Evolutionary conservation across 2,329 filamentous ascomycete species (phyloP).

Genomic region (Ceratocystiopsis minuta): DNA sequence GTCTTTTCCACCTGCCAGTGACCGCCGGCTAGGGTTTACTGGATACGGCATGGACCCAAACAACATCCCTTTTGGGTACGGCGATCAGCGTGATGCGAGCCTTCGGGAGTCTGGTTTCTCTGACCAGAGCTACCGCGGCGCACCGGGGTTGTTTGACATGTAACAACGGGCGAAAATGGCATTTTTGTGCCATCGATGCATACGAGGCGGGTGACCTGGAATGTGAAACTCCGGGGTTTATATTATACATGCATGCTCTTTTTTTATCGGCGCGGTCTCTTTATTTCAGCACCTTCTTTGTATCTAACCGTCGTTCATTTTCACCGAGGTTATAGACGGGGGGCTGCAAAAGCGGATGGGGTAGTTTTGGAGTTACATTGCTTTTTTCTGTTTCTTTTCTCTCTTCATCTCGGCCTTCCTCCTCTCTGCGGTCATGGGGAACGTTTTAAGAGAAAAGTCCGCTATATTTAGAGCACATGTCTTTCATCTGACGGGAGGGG

Average conservation of each 20-base stretch:
- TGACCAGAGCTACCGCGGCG: not conserved
- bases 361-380: not conserved
- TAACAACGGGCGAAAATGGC: not conserved
- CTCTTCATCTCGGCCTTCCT: not conserved
- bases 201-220: no score
- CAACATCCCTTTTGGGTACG: constrained; percentile 6
- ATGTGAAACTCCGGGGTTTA: not conserved
- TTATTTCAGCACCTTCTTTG: no score
- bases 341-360: no score
- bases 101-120: constrained; percentile 4
- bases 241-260: constrained; percentile 1
- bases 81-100: constrained; percentile 2
- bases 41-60: constrained; percentile 5
- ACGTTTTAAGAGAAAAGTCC: no score
- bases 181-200: no score
- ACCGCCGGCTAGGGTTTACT: constrained; percentile 9
- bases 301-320: no score
- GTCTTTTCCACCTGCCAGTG: constrained; percentile 13
- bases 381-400: not conserved
- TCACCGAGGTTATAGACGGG: no score
- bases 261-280: not conserved
- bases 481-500: no score
- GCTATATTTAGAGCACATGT: no score
- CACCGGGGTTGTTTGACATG: constrained; percentile 5
- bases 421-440: not conserved